These are phyloP conservation scores for Elsinoe perseae DNA, from an alignment of 2,329 filamentous ascomycete species.

Conservation along the genomic window DNA sequence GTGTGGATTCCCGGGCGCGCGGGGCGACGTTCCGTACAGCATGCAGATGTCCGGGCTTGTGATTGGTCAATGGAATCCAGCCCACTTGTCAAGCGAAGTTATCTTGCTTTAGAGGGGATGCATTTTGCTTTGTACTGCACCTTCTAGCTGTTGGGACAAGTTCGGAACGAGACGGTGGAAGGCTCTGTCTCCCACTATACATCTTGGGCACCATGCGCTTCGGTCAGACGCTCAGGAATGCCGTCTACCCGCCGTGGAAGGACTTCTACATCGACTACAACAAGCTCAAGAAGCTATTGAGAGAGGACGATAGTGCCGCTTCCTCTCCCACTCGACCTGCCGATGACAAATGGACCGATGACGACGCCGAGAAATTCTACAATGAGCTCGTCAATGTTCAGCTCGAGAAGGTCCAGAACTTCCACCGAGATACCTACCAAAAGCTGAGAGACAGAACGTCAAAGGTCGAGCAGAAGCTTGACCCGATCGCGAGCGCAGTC, in stretches of 20 bases:
- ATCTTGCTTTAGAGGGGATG: not conserved
- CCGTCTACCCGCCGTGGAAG: conserved; percentile 80
- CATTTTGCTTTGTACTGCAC: not conserved
- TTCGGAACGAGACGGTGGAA: not conserved
- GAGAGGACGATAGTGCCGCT: conserved; percentile 58
- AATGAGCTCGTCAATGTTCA: conserved; percentile 92
- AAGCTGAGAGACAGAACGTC: conserved; percentile 73
- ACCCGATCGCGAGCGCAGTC: conserved; percentile 43
- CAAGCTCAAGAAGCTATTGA: conserved; percentile 82
- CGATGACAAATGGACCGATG: conserved; percentile 70
- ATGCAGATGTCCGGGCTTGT: not conserved
- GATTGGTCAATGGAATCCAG: conserved; percentile 1
- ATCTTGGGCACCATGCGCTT: conserved; percentile 64
- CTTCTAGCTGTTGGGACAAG: not conserved
- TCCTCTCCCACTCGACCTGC: conserved; percentile 42
- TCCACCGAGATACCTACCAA: conserved; percentile 75
- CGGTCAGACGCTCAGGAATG: conserved; percentile 74
- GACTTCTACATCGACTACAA: conserved; percentile 92
- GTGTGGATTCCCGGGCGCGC: not conserved
- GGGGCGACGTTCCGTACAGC: conserved; percentile 3
- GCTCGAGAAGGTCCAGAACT: conserved; percentile 86
- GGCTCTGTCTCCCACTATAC: not conserved
- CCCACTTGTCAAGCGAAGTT: conserved; percentile 12
- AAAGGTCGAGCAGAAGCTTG: conserved; percentile 58
- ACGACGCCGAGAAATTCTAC: conserved; percentile 88